Percentiles rank a stretch among this genome's conserved stretches.
Conservation (phyloP, 1,284 basidiomycete species). For the Boletus smithii region DNA sequence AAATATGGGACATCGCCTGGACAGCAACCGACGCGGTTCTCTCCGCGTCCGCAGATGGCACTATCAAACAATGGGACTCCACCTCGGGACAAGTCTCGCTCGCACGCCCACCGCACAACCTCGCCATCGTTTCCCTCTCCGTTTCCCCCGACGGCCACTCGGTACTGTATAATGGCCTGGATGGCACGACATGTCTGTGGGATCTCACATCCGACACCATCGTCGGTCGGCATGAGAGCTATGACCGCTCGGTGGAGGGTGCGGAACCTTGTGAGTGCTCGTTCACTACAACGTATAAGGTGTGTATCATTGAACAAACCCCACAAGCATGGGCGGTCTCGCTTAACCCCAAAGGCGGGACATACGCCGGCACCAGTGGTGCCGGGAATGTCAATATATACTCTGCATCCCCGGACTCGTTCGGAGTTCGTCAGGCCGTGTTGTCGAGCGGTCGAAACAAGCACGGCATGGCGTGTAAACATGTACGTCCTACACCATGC, state of each 20-base stretch:
- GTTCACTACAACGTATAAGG: background rate
- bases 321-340: conserved; percentile 77
- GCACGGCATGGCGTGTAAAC: conserved; percentile 76
- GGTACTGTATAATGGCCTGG: conserved; percentile 75
- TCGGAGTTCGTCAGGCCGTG: conserved; percentile 56
- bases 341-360: conserved; percentile 65
- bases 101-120: conserved; percentile 64
- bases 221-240: conserved; percentile 69
- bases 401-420: conserved; percentile 55
- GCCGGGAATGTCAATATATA: conserved; percentile 70
- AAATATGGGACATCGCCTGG: conserved; percentile 80
- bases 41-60: conserved; percentile 73
- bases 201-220: conserved; percentile 60
- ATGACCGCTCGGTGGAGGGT: conserved; percentile 50
- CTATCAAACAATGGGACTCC: conserved; percentile 67
- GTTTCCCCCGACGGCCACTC: conserved; percentile 58
- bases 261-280: conserved; percentile 65
- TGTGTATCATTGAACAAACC: conserved; percentile 14
- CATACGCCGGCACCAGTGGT: conserved; percentile 76
- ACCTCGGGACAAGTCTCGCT: conserved; percentile 62
- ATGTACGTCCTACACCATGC: conserved; percentile 53
- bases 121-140: conserved; percentile 72
- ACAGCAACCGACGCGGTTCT: conserved; percentile 62
- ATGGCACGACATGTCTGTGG: conserved; percentile 74
- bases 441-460: conserved; percentile 71